Conservation (phyloP, 23 red algal genomes). For the Gracilaria vermiculophylla region DNA sequence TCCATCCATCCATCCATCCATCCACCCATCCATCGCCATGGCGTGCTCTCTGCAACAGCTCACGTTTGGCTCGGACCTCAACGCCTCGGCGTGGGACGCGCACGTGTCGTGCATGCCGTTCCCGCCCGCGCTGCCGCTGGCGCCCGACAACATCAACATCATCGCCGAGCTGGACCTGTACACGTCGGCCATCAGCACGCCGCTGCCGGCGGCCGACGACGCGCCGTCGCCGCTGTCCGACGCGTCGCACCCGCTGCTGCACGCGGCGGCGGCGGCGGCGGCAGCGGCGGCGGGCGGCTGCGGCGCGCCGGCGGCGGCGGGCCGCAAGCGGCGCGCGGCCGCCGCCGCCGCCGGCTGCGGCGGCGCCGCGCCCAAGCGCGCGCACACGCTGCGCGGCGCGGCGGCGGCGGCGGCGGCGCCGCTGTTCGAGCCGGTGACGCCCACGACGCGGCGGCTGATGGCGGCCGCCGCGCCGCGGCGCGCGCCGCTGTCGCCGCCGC, state of each 20-base stretch:
- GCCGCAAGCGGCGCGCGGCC: not conserved
- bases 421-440: constrained; percentile 24
- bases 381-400: not conserved
- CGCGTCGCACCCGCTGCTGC: not conserved
- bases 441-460: not conserved
- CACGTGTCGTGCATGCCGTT: not conserved
- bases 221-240: constrained; percentile 8
- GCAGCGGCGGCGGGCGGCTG: not conserved
- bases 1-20: too few relatives aligned
- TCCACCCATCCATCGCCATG: too few relatives aligned
- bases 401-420: not conserved
- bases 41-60: not conserved
- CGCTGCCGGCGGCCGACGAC: constrained; percentile 3
- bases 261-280: not conserved
- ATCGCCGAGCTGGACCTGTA: constrained; percentile 33
- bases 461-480: not conserved
- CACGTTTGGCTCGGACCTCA: not conserved
- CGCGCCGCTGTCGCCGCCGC: not conserved
- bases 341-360: not conserved
- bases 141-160: constrained; percentile 2
- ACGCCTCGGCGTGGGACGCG: not conserved
- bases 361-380: not conserved
- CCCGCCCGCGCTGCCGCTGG: not conserved
- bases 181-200: constrained; percentile 34
- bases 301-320: not conserved